Conservation (phyloP, 2,329 filamentous ascomycete species). For the Fusarium albosuccineum region DNA sequence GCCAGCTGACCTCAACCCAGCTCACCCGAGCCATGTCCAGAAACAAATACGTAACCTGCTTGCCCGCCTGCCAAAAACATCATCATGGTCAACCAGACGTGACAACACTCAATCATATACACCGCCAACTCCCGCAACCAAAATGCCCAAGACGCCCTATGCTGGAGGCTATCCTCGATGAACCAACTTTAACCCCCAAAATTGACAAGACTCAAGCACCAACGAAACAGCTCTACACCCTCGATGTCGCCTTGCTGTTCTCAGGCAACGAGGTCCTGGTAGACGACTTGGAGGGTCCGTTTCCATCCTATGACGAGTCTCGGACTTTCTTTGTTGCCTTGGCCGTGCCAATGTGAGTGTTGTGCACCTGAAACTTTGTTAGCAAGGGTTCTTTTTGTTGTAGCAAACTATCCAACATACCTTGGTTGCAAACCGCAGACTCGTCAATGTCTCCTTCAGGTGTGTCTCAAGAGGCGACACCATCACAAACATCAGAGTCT, state of each 20-base stretch:
- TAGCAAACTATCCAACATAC: conserved; percentile 59
- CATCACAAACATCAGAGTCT: conserved; percentile 99
- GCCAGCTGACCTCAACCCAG: conserved; percentile 10
- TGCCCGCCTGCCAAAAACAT: conserved; percentile 32
- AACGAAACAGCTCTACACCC: not conserved
- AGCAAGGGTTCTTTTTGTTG: not conserved
- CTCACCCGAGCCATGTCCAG: conserved; percentile 34
- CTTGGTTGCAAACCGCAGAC: conserved; percentile 95
- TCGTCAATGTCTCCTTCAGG: conserved; percentile 92
- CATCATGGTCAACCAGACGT: conserved; percentile 33
- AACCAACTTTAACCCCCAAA: conserved; percentile 8
- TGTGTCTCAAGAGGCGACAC: conserved; percentile 92
- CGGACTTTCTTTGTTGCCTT: conserved; percentile 77
- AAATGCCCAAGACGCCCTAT: conserved; percentile 23
- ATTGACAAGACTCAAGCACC: conserved; percentile 20
- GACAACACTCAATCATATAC: conserved; percentile 41
- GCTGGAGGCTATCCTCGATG: conserved; percentile 28
- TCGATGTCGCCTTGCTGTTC: conserved; percentile 5
- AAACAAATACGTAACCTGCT: conserved; percentile 37
- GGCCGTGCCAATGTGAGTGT: conserved; percentile 92
- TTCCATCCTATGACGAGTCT: conserved; percentile 48
- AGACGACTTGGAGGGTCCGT: not conserved
- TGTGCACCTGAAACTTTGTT: conserved; percentile 71
- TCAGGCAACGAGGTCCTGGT: conserved; percentile 16
- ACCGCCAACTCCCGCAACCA: conserved; percentile 42